Percentiles rank a stretch among this genome's conserved stretches.
Evolutionary conservation across 768 basidiomycete species (phyloP).

Genomic region (Boletus eberwhitei): DNA sequence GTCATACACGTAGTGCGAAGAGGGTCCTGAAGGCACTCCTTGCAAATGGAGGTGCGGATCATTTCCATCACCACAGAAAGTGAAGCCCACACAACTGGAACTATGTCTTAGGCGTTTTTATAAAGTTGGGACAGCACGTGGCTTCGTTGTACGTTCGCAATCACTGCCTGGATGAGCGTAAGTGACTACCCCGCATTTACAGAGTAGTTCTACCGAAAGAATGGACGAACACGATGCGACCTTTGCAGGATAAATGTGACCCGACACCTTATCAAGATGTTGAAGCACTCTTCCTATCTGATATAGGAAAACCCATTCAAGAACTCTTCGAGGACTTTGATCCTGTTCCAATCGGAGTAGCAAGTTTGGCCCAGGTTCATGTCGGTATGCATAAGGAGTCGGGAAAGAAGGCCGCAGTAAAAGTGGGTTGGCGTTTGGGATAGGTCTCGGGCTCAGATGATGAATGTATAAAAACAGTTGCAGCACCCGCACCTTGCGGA

Average conservation of each 20-base stretch:
- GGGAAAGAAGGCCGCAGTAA: slow-evolving; percentile 81
- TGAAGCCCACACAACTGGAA: neutral
- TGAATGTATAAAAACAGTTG: slow-evolving; percentile 38
- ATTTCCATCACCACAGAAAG: neutral
- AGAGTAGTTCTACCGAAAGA: slow-evolving; percentile 58
- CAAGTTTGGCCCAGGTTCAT: slow-evolving; percentile 95
- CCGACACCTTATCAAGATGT: slow-evolving; percentile 81
- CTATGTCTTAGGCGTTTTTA: slow-evolving; percentile 60
- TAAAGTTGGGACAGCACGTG: slow-evolving; percentile 88
- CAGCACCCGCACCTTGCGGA: slow-evolving; percentile 95
- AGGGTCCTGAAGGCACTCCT: slow-evolving; percentile 80
- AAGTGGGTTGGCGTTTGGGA: slow-evolving; percentile 42
- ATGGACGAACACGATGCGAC: slow-evolving; percentile 57
- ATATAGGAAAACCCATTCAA: slow-evolving; percentile 69
- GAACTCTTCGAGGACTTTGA: slow-evolving; percentile 87
- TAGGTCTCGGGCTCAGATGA: slow-evolving; percentile 1
- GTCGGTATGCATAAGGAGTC: slow-evolving; percentile 69
- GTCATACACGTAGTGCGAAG: slow-evolving; percentile 80
- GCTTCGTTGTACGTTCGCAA: slow-evolving; percentile 52
- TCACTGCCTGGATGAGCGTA: slow-evolving; percentile 15
- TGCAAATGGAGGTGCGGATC: slow-evolving; percentile 73
- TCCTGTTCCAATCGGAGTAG: slow-evolving; percentile 86
- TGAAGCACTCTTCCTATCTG: slow-evolving; percentile 69
- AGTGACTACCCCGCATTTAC: slow-evolving; percentile 9
- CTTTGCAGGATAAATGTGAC: slow-evolving; percentile 89